A percentile compares a stretch with the other conserved stretches of the same genome.
These are phyloP conservation scores for Fraxinus greggii DNA, from an alignment of 305 asterid species.

Conservation along the genomic window DNA sequence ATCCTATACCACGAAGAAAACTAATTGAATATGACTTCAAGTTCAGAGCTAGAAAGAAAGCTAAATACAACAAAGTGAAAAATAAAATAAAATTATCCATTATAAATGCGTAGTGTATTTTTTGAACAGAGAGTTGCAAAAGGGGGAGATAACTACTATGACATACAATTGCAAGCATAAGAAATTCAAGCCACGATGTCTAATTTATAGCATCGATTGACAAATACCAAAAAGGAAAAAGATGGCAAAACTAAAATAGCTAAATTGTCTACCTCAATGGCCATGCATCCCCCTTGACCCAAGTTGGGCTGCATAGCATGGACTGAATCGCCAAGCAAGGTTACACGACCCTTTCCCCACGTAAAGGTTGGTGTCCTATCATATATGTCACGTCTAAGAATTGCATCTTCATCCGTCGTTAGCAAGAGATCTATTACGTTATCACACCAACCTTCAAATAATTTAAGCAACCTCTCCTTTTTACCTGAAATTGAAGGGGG, in stretches of 20 bases:
- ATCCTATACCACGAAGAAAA: slow-evolving; percentile 50
- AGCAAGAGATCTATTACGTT: slow-evolving; percentile 72
- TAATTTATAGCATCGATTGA: not conserved
- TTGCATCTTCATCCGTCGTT: slow-evolving; percentile 81
- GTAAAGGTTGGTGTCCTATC: slow-evolving; percentile 65
- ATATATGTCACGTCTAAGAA: slow-evolving; percentile 89
- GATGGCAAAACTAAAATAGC: not conserved
- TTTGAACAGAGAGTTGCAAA: not conserved
- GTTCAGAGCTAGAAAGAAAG: not conserved
- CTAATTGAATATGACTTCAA: not conserved
- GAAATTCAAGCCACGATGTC: not conserved
- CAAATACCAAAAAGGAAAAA: not conserved
- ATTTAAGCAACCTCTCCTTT: slow-evolving; percentile 67
- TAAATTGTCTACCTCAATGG: slow-evolving; percentile 67
- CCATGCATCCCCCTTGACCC: slow-evolving; percentile 99
- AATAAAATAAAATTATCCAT: not conserved
- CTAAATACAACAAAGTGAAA: not conserved
- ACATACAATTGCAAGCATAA: not conserved
- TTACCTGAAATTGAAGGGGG: slow-evolving; percentile 46
- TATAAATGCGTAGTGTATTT: not conserved
- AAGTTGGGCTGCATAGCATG: slow-evolving; percentile 99
- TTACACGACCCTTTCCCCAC: slow-evolving; percentile 95
- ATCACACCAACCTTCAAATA: slow-evolving; percentile 92
- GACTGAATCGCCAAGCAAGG: slow-evolving; percentile 90
- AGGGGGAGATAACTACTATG: not conserved